A percentile compares a stretch with the other conserved stretches of the same genome.
phyloP scores from a whole-genome alignment of 768 basidiomycete species.

The Phaeotremella fagi region DNA sequence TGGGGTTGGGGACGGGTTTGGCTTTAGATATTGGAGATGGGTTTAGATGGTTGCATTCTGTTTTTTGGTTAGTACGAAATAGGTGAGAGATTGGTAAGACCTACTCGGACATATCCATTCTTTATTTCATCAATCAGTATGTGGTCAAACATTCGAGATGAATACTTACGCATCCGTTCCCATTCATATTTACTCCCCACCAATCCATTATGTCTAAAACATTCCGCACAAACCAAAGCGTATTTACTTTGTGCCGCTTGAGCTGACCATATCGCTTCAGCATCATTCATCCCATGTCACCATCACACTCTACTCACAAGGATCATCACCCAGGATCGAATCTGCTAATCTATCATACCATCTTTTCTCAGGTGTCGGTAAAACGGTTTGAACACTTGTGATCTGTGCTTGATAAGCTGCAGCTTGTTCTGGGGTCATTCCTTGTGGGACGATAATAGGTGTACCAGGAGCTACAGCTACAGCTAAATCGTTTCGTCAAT shows the following conservation, averaged over 20 bases:
- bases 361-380: constrained; percentile 46
- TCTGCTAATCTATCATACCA: constrained; percentile 47
- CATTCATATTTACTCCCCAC: constrained; percentile 46
- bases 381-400: constrained; percentile 38
- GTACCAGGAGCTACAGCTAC: constrained; percentile 2
- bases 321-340: constrained; percentile 42
- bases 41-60: constrained; percentile 46
- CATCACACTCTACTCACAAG: constrained; percentile 28
- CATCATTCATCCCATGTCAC: neutral
- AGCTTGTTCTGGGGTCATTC: constrained; percentile 40
- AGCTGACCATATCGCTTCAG: constrained; percentile 16
- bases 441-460: constrained; percentile 24
- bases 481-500: too few relatives aligned
- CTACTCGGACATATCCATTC: constrained; percentile 42
- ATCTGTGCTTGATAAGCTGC: constrained; percentile 37
- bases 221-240: constrained; percentile 46
- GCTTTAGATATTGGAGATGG: constrained; percentile 30
- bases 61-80: neutral
- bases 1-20: neutral
- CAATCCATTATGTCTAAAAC: constrained; percentile 48
- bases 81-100: neutral
- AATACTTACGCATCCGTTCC: constrained; percentile 45
- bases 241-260: constrained; percentile 44
- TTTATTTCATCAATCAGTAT: constrained; percentile 1
- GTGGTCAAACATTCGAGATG: neutral